Evolutionary conservation across 805 yeast genomes (phyloP), one percentile per base, ranked within the genome.

Genomic region (Cyberlindnera saturnus): DNA sequence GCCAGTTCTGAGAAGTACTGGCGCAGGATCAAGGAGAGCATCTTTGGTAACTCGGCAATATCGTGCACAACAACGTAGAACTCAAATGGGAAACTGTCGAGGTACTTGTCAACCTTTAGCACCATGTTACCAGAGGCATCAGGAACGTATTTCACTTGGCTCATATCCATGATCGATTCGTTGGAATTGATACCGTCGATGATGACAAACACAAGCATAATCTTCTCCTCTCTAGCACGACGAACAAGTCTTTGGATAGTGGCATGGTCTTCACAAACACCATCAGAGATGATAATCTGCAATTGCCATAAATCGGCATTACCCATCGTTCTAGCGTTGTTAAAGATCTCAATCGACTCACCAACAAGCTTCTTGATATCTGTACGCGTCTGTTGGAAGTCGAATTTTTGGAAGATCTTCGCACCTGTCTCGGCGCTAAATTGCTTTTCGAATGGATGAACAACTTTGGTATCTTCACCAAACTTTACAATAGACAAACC

Each of bases 21-120:
- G 56, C 98, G 79, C 46, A 93, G 72, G 49, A 95, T 91, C 51
- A 84, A 71, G 2, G 97, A 79, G 42, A 93, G 71, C 83, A 93
- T 89, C 58, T 82, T 86, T 14, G 99, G 99, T 32, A 93, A 72
- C 65, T 91, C 98, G 38, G 74, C 74, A 52, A 95, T 85, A 58
- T 91, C 81, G 53, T 86, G 81, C 20, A 93, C 97, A 52, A 95
- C 91, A 46, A 91, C 96, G 60, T 91, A 93, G 61, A 85, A 93
- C 60, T 93, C 98, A 65, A 93, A 93, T 54, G 99, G 98, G 81
- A 93, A 93, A 26, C 86, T 76, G 55, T 91, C 96, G 62, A 93
- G 74, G 58, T 93, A 93, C 53, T 82, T 86, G 46, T 79, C 82
- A 46, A 93, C 93, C 59, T 82, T 74, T 49, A 95, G 68, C 36